phyloP scores from a whole-genome alignment of 345 rosid species.

The Anastatica hierochuntica region DNA sequence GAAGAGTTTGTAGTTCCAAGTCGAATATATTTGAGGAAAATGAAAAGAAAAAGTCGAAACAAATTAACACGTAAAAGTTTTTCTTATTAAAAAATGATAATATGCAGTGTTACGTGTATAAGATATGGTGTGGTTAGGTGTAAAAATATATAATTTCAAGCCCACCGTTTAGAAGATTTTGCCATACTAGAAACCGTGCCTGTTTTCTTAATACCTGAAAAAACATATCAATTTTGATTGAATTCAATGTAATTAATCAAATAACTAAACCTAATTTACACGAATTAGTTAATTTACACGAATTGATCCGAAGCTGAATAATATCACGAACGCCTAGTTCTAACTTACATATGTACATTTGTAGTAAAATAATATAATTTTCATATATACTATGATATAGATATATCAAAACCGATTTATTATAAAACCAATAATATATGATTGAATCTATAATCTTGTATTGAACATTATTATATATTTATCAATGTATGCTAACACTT shows the following conservation, averaged over 20 bases:
- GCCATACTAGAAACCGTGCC: conserved; percentile 18
- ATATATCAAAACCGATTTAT: too few species aligned
- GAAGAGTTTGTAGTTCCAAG: conserved; percentile 12
- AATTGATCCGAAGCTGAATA: too few species aligned
- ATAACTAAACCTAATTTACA: background rate
- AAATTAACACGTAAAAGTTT: too few species aligned
- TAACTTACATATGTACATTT: too few species aligned
- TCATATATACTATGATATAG: too few species aligned
- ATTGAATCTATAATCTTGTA: too few species aligned
- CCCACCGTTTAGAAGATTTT: conserved; percentile 43
- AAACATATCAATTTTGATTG: background rate
- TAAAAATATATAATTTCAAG: conserved; percentile 18
- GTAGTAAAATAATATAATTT: too few species aligned
- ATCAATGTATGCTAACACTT: too few species aligned
- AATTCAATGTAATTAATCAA: background rate
- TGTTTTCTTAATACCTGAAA: conserved; percentile 38
- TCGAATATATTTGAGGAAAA: background rate
- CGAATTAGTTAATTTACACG: background rate
- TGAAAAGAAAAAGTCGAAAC: background rate
- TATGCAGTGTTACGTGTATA: conserved; percentile 16
- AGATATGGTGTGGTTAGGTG: background rate
- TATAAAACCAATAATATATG: too few species aligned
- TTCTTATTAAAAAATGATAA: too few species aligned
- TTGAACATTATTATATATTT: too few species aligned
- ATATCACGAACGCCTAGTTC: too few species aligned